Conservation (phyloP, 164 flowering plant genomes). For the Santalum album region DNA sequence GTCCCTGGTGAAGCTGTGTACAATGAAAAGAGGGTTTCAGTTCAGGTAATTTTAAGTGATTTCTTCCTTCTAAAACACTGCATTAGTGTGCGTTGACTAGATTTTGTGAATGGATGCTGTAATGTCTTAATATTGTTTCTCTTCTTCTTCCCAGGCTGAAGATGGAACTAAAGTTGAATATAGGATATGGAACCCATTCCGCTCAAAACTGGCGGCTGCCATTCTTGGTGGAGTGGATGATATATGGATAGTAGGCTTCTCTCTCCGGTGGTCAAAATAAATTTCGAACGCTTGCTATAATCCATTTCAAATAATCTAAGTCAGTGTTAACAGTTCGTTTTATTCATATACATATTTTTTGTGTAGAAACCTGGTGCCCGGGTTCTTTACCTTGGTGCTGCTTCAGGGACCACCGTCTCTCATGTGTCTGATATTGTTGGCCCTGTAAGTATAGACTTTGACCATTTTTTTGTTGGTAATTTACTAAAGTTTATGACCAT, state of each 20-base stretch:
- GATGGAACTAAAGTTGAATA: slow-evolving; percentile 88
- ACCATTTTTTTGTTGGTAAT: too few relatives aligned
- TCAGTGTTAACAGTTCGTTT: background rate
- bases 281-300: background rate
- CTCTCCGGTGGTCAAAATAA: background rate
- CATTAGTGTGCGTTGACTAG: too few relatives aligned
- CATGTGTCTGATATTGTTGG: slow-evolving; percentile 98
- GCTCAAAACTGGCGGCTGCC: slow-evolving; percentile 92
- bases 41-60: background rate
- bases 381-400: slow-evolving; percentile 94
- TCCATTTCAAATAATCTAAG: too few relatives aligned
- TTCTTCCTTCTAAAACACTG: background rate
- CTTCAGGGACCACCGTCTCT: slow-evolving; percentile 95
- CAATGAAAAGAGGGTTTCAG: background rate
- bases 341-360: background rate
- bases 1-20: slow-evolving; percentile 3
- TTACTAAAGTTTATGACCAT: too few relatives aligned
- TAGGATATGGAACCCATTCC: slow-evolving; percentile 93
- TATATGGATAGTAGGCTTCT: slow-evolving; percentile 74
- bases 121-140: background rate
- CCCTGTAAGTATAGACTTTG: slow-evolving; percentile 91
- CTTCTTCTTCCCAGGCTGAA: slow-evolving; percentile 45
- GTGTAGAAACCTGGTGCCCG: slow-evolving; percentile 71
- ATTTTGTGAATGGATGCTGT: background rate
- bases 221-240: slow-evolving; percentile 89